Evolutionary conservation across 345 rosid genomes (phyloP), one percentile per base, ranked within the genome.

Genomic region (Populus euphratica): DNA sequence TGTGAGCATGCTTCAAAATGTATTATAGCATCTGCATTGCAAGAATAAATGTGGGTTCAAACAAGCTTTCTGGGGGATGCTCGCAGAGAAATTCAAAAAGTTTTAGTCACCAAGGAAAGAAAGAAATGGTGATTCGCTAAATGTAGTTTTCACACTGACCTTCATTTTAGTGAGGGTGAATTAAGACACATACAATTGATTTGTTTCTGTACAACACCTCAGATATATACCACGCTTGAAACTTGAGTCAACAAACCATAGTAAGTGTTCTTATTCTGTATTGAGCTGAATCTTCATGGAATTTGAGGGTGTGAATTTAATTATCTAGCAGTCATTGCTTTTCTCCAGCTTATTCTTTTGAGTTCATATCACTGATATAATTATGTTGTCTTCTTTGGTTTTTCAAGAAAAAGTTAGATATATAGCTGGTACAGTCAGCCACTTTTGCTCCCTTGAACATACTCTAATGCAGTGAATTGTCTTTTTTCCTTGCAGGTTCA

Each of bases 401-500:
- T 68, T 38, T 38, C n/a, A 1, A 13, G 54, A 9, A 31, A 76
- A 36, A 31, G 52, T 68, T 6, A 8, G 21, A 27, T 68, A 11
- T 65, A 20, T 18, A 35, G 23, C 43, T 69, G n/a, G 68, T 63
- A 11, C 21, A 65, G 25, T n/a, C 39, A 29, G 20, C 61, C 41
- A 12, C 13, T 50, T 61, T 31, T 49, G 27, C 29, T 74, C 76
- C 62, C 61, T 56, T 56, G 10, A 2, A 44, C 54, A n/a, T 73
- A 36, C 77, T 77, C 88, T 86, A 62, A 86, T 81, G 41, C 70
- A 49, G 27, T 10, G 68, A 18, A 27, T 61, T 52, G 77, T 47
- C 31, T 76, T 41, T 69, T 76, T n/a, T 73, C 31, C 73, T 87
- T 86, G 82, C 97, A 93, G 99, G 99, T 95, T 92, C 87, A 95